Evolutionary conservation across 139 green algal species (phyloP), one percentile per base, ranked within the genome.

Genomic region (Chlamydomonas applanata): DNA sequence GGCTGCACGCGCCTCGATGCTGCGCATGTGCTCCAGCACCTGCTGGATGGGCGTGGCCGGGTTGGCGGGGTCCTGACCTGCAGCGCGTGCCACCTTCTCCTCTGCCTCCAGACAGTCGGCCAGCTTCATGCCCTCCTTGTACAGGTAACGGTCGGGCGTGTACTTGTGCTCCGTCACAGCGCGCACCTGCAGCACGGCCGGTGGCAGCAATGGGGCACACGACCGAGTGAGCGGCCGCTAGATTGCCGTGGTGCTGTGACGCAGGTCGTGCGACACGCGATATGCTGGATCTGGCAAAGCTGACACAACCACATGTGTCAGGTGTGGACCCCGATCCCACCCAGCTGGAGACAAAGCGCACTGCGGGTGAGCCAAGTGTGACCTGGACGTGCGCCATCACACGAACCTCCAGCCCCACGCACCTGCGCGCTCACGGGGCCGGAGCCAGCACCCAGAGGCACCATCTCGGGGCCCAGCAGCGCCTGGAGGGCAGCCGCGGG

Each of bases 91-190:
- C 82, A 83, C 27, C 81, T 61, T 72, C 79, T 90, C 85, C 77
- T 90, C 74, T 36, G 19, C 79, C 68, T 80, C 71, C 57, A 82
- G 82, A 11, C 44, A 46, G 4, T 77, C 79, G 22, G 77, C 85
- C 79, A 90, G 85, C 77, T 82, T 82, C 82, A 87, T 83, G 76
- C 83, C 83, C 76, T 88, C 83, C 32, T 65, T 65, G 76, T 88
- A 85, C 69, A 84, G 69, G 73, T 80, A 82, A 24, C 85, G 77
- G 67, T 85, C 81, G 22, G 81, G 34, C 0, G 75, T 64, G 77
- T 86, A 90, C 70, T 86, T 82, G 81, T 90, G 85, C 71, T 77
- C 74, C 1, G 85, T 86, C 44, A 86, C 60, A 16, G 77, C 74
- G 13, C 76, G 67, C 17, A 85, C 79, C 69, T 76, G 29, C 7